phyloP scores from a whole-genome alignment of 2,329 filamentous ascomycete genomes.

The Penicillium olsonii region DNA sequence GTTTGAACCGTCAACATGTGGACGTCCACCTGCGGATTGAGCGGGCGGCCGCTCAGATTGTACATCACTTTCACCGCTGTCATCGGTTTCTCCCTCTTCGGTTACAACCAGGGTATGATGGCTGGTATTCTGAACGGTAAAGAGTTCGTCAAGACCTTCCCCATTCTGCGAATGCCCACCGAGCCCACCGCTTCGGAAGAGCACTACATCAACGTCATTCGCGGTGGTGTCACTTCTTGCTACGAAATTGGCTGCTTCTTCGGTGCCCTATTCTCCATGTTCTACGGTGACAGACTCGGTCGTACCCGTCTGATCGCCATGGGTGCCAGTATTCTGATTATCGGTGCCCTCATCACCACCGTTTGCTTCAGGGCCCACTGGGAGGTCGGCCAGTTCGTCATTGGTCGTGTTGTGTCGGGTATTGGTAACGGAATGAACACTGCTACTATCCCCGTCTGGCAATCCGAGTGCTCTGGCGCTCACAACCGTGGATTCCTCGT shows the following conservation, averaged over 20 bases:
- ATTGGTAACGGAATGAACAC: constrained; percentile 32
- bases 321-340: constrained; percentile 50
- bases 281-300: constrained; percentile 23
- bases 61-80: constrained; percentile 26
- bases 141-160: constrained; percentile 18
- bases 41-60: constrained; percentile 18
- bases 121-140: constrained; percentile 21
- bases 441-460: constrained; percentile 36
- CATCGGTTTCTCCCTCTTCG: constrained; percentile 51
- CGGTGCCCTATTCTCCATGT: constrained; percentile 25
- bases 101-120: constrained; percentile 28
- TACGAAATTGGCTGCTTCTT: constrained; percentile 49
- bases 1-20: constrained; percentile 22
- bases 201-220: constrained; percentile 38
- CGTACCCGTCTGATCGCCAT: constrained; percentile 49
- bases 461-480: constrained; percentile 31
- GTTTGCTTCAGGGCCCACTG: constrained; percentile 14
- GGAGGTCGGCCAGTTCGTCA: constrained; percentile 39
- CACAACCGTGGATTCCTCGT: constrained; percentile 29
- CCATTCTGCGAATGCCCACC: constrained; percentile 8
- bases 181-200: constrained; percentile 32
- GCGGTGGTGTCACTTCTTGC: constrained; percentile 52
- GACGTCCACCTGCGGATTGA: constrained; percentile 23
- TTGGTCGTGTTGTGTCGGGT: constrained; percentile 32
- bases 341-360: constrained; percentile 24